Evolutionary conservation across 371 early-diverging fungal species (phyloP), one percentile per base, ranked within the genome.

Genomic region (Mortierella sp.): DNA sequence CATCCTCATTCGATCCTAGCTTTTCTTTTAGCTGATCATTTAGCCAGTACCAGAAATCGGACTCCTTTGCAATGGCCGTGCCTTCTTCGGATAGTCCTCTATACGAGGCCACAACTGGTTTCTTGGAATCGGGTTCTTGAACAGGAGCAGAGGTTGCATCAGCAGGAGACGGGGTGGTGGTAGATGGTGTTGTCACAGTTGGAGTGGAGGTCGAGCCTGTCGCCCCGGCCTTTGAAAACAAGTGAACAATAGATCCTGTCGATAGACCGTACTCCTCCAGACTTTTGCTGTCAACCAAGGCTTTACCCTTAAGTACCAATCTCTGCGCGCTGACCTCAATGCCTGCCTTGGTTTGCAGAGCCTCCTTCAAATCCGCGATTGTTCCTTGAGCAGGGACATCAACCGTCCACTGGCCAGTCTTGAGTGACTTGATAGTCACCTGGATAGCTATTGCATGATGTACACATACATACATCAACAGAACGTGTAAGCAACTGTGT

Each of bases 251-350:
- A 4, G 86, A 79, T 24, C 83, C 89, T 37, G 87, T 68, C 9
- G 72, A 59, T 35, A 92, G 54, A 18, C 75, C 77, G 63, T 89
- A 88, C 32, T 92, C 91, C 22, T 64, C 70, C 65, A 92, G 66
- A 16, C 77, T 72, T 76, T 90, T 90, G 66, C 74, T 85, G 66
- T 92, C 92, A 10, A 84, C 65, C 59, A 92, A 81, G 14, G 88
- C 88, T 70, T 92, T 92, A 40, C 92, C 92, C 72, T 89, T 91
- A 26, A 91, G 79, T 43, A 92, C 84, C 43, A 92, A 80, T 26
- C 90, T 87, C 64, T 92, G 92, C 32, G 74, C 30, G 11, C 62
- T 54, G 14, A 51, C 71, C 1, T 74, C 68, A 47, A 78, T 78
- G 45, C 79, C 79, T 18, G 79, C 63, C 64, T 78, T 69, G 1